These are phyloP conservation scores for Dendryphion nanum DNA, from an alignment of 2,329 filamentous ascomycete species.

Conservation along the genomic window DNA sequence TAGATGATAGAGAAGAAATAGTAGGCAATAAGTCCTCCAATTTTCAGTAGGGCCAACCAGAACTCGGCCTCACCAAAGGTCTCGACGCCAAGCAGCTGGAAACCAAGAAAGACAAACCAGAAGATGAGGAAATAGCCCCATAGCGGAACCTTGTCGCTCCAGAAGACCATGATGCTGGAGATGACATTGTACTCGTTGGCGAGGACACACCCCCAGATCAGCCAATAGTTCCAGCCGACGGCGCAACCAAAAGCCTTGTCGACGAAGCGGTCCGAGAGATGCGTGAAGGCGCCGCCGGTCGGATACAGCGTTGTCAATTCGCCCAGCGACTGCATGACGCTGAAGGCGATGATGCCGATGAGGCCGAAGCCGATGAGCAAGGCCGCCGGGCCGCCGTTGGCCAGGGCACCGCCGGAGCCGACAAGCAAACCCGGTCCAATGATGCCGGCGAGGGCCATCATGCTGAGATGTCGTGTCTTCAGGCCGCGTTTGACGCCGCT, in stretches of 20 bases:
- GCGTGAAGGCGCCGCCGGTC: constrained; percentile 13
- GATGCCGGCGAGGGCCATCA: constrained; percentile 7
- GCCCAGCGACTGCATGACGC: constrained; percentile 17
- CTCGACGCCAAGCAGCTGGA: constrained; percentile 43
- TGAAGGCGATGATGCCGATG: constrained; percentile 16
- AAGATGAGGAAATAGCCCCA: constrained; percentile 50
- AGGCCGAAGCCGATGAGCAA: constrained; percentile 17
- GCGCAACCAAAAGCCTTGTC: constrained; percentile 16
- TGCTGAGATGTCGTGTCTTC: constrained; percentile 59
- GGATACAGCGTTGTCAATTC: constrained; percentile 17
- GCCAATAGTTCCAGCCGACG: constrained; percentile 30
- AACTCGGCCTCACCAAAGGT: constrained; percentile 56
- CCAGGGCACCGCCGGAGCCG: constrained; percentile 15
- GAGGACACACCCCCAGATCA: constrained; percentile 47
- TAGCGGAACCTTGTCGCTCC: constrained; percentile 44
- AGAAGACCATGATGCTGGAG: constrained; percentile 46
- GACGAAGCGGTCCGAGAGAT: constrained; percentile 14
- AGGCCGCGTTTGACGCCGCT: constrained; percentile 68
- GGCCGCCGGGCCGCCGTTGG: constrained; percentile 12
- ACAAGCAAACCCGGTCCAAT: constrained; percentile 16
- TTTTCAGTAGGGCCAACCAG: constrained; percentile 29
- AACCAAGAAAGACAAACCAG: constrained; percentile 44
- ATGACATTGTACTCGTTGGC: constrained; percentile 48
- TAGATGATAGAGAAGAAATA: constrained; percentile 16
- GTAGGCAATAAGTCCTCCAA: constrained; percentile 11